Conservation (phyloP, 306 rosid genomes). For the Acacia confusa region DNA sequence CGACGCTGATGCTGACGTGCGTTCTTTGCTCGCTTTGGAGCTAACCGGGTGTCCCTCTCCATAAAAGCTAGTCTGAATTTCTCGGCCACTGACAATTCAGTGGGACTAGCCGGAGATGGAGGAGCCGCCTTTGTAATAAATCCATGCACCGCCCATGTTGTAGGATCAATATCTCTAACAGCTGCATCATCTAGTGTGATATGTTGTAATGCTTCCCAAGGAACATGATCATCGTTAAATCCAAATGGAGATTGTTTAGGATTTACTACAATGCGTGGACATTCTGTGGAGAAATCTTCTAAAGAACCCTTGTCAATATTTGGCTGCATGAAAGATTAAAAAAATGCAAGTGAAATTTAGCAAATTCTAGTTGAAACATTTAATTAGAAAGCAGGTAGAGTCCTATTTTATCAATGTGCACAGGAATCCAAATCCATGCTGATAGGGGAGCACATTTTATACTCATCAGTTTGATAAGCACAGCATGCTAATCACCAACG, state of each 20-base stretch:
- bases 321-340: slow-evolving; percentile 53
- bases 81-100: slow-evolving; percentile 81
- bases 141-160: slow-evolving; percentile 69
- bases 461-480: too few relatives aligned
- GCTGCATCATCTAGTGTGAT: slow-evolving; percentile 52
- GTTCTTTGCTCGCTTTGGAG: slow-evolving; percentile 90
- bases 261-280: slow-evolving; percentile 78
- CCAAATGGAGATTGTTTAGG: slow-evolving; percentile 76
- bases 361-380: neutral
- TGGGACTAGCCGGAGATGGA: slow-evolving; percentile 33
- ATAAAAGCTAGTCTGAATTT: slow-evolving; percentile 86
- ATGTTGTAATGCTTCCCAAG: slow-evolving; percentile 68
- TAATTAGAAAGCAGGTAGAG: neutral
- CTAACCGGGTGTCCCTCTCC: slow-evolving; percentile 85
- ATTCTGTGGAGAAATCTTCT: slow-evolving; percentile 62
- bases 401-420: neutral
- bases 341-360: neutral
- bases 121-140: slow-evolving; percentile 34
- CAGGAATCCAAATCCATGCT: neutral
- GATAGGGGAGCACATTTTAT: neutral
- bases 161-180: slow-evolving; percentile 66
- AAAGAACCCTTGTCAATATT: slow-evolving; percentile 64
- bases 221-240: slow-evolving; percentile 60
- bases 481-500: too few relatives aligned
- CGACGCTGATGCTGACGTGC: slow-evolving; percentile 89